A percentile compares a stretch with the other conserved stretches of the same genome.
phyloP scores from a whole-genome alignment of 2,329 filamentous ascomycete genomes.

The Stachybotrys chlorohalonatus region DNA sequence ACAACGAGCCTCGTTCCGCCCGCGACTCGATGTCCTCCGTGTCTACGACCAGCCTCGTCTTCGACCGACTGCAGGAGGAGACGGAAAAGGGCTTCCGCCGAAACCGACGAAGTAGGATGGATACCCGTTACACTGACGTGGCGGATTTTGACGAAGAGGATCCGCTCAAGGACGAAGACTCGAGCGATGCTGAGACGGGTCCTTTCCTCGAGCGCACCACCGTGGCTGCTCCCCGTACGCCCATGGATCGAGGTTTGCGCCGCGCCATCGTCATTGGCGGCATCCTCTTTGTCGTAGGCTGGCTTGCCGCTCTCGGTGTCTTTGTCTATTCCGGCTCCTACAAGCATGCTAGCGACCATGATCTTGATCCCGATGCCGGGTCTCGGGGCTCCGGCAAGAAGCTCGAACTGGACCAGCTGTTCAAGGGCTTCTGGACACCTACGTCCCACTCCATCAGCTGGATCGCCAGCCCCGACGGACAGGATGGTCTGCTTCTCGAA shows the following conservation, averaged over 20 bases:
- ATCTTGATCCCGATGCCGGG: slow-evolving; percentile 61
- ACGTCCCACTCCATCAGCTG: slow-evolving; percentile 60
- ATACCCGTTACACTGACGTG: slow-evolving; percentile 13
- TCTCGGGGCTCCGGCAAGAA: slow-evolving; percentile 58
- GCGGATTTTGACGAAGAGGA: slow-evolving; percentile 36
- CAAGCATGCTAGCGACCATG: slow-evolving; percentile 50
- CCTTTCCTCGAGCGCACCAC: slow-evolving; percentile 37
- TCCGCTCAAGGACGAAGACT: slow-evolving; percentile 19
- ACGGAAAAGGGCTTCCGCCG: slow-evolving; percentile 21
- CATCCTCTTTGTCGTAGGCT: slow-evolving; percentile 53
- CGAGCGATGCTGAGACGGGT: slow-evolving; percentile 38
- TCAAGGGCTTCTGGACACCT: slow-evolving; percentile 57
- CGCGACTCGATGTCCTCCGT: slow-evolving; percentile 60
- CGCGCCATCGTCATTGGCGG: slow-evolving; percentile 52
- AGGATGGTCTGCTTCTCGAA: slow-evolving; percentile 81
- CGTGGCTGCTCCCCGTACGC: slow-evolving; percentile 29
- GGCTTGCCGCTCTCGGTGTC: slow-evolving; percentile 57
- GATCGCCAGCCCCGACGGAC: slow-evolving; percentile 64
- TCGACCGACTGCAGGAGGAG: slow-evolving; percentile 63
- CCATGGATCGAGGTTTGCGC: slow-evolving; percentile 58
- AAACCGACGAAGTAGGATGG: slow-evolving; percentile 8
- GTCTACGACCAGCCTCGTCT: slow-evolving; percentile 77
- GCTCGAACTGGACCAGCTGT: slow-evolving; percentile 64
- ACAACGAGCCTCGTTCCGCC: slow-evolving; percentile 23
- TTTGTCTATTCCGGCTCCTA: slow-evolving; percentile 60